phyloP scores from a whole-genome alignment of 1,284 basidiomycete genomes.

The Rhodotorula sp. region DNA sequence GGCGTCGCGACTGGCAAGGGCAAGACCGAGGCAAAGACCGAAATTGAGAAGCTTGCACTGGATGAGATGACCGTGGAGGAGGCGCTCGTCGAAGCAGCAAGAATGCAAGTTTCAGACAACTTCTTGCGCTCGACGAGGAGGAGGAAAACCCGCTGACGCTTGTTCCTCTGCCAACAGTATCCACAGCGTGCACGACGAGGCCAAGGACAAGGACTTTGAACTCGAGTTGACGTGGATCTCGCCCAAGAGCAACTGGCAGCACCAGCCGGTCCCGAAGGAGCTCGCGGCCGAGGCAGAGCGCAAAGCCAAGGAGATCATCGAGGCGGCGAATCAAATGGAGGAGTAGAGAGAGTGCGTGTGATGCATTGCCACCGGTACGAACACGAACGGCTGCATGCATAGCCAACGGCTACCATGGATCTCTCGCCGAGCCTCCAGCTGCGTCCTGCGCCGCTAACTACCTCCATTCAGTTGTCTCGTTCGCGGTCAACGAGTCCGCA shows the following conservation, averaged over 20 bases:
- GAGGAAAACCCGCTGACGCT: not conserved
- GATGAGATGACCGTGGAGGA: conserved; percentile 73
- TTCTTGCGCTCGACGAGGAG: not conserved
- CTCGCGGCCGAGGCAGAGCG: conserved; percentile 80
- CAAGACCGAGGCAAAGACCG: conserved; percentile 93
- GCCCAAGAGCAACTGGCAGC: conserved; percentile 75
- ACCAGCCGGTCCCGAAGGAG: conserved; percentile 80
- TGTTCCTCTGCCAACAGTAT: conserved; percentile 61
- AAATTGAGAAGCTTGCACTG: conserved; percentile 92
- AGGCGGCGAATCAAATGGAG: conserved; percentile 70
- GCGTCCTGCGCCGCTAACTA: too few relatives aligned
- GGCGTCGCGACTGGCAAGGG: conserved; percentile 96
- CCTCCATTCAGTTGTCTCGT: too few relatives aligned
- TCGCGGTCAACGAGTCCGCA: too few relatives aligned
- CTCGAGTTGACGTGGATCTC: conserved; percentile 97
- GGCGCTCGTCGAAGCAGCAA: conserved; percentile 88
- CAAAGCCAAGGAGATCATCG: conserved; percentile 83
- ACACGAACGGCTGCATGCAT: not conserved
- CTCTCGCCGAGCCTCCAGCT: too few relatives aligned
- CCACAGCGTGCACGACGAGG: conserved; percentile 94
- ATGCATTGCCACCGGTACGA: not conserved
- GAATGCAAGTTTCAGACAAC: conserved; percentile 68
- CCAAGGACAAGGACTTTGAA: conserved; percentile 97
- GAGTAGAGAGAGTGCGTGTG: conserved; percentile 48
- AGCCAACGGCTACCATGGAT: too few relatives aligned